Evolutionary conservation across 2,329 filamentous ascomycete species (phyloP), one percentile per base, ranked within the genome.

Genomic region (Cladorrhinum sp.): DNA sequence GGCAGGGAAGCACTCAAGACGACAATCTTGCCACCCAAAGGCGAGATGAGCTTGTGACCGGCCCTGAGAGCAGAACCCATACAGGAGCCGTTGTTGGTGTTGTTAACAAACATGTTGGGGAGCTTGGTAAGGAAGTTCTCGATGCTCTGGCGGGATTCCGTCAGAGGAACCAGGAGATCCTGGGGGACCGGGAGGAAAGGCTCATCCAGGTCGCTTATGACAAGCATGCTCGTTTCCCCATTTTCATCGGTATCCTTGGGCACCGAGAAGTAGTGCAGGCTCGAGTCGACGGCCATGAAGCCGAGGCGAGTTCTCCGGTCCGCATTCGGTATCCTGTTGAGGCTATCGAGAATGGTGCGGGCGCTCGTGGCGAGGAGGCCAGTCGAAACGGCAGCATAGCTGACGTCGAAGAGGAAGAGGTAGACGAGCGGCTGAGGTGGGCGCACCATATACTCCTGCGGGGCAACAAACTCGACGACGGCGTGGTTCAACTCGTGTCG

Each of bases 391-490:
- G 94, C 87, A 12, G 91, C 87, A 70, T 92, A 96, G 80, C 92
- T 96, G 65, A 97, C 93, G 70, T 97, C 94, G 71, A 98, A 91
- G 69, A 96, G 81, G 83, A 98, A 98, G 14, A 97, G 84, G 73
- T 98, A 98, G 42, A 97, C 94, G 42, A 98, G 82, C 42, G 95
- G 95, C 76, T 96, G 94, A 50, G 95, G 95, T 60, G 95, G 93
- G 63, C 95, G 90, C 36, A 99, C 95, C 95, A 99, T 99, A 77
- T 99, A 99, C 77, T 99, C 95, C 76, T 99, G 95, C 1, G 95
- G 95, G 12, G 95, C 95, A 67, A 99, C 91, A 72, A 97, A 99
- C 73, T 99, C 95, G 63, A 96, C 93, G 36, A 98, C 92, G n/a
- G 92, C 85, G 73, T 97, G 89, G 78, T 99, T 99, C 63, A 99